Base-by-base conservation (phyloP, 2,329 filamentous ascomycete species). In the Amauroascus verrucosus region DNA sequence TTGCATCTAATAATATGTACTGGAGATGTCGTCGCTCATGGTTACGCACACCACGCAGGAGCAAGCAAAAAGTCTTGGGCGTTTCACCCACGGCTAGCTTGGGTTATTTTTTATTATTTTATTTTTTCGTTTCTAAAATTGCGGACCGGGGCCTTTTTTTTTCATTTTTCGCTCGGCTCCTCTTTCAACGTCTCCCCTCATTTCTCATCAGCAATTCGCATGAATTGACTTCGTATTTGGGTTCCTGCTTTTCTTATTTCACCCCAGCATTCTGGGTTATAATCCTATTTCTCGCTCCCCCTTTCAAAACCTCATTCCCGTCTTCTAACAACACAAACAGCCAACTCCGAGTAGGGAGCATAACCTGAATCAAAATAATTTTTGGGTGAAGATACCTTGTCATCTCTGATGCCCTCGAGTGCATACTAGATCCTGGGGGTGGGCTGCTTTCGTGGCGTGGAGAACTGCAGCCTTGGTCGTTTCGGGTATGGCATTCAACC, bases 31-130 rank as follows among this genome's bases (percentile, higher is more conserved):
- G 50, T 38, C 46, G 49, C 41, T 46, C 38, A 46, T 33, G 41
- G 50, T 52, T 46, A 52, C 50, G 50, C 50, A 52, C 50, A 37
- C 50, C 22, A 28, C 48, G 48, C 50, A 52, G 50, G 50, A 52
- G 50, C 50, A 46, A 45, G 41, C 40, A 52, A 54, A 54, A 61
- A 55, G 56, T 59, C 52, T 60, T 63, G 59, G 61, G 57, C 60
- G 63, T 67, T 66, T 67, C 65, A 67, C 64, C 65, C 65, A 63
- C 64, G 62, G 65, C 65, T 66, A 65, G 64, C 62, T 62, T 64
- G 58, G 56, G 52, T 60, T 58, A 57, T 61, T 56, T 58, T 50
- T 41, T 41, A 9, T 35, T 35, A 13, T 35, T 35, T 35, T 35
- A 9, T n/a, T 4, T 35, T 35, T 35, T 35, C 14, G 9, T 14